These are phyloP conservation scores for Wallacemonas sp. DNA, from an alignment of 208 protist genomes.

Conservation along the genomic window DNA sequence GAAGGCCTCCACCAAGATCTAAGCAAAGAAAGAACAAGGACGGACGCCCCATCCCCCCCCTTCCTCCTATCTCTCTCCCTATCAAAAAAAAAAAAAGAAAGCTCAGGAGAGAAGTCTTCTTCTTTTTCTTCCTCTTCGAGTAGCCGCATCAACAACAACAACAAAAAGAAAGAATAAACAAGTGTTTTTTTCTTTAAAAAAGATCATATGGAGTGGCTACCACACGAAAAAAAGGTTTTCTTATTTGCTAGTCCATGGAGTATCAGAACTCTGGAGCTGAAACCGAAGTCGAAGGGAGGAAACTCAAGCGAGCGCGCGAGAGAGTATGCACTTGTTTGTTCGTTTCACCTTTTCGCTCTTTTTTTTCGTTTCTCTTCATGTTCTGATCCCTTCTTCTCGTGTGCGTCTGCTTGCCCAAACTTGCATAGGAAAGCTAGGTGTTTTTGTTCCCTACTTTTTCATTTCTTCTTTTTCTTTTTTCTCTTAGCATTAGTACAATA, in stretches of 20 bases:
- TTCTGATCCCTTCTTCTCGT: too few species aligned
- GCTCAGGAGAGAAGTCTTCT: background rate
- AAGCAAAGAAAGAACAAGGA: constrained; percentile 10
- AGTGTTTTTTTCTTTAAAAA: too few species aligned
- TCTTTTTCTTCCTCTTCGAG: constrained; percentile 20
- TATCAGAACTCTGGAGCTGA: too few species aligned
- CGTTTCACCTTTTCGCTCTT: background rate
- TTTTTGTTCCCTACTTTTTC: constrained; percentile 24
- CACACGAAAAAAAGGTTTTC: too few species aligned
- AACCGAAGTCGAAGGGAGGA: too few species aligned
- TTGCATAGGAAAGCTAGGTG: constrained; percentile 16
- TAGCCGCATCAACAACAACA: background rate
- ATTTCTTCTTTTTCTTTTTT: constrained; percentile 17
- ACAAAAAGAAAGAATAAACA: constrained; percentile 17
- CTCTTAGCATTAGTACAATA: constrained; percentile 14
- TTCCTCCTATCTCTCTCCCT: background rate
- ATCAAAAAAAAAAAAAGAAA: constrained; percentile 6
- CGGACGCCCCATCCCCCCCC: background rate
- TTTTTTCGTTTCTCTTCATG: constrained; percentile 10
- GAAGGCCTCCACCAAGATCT: constrained; percentile 64
- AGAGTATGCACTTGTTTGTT: too few species aligned
- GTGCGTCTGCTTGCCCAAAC: background rate
- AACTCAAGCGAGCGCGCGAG: too few species aligned
- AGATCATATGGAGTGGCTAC: too few species aligned
- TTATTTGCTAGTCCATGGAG: too few species aligned